These are phyloP conservation scores for Stereum hirsutum DNA, from an alignment of 1,284 basidiomycete genomes.

Conservation along the genomic window DNA sequence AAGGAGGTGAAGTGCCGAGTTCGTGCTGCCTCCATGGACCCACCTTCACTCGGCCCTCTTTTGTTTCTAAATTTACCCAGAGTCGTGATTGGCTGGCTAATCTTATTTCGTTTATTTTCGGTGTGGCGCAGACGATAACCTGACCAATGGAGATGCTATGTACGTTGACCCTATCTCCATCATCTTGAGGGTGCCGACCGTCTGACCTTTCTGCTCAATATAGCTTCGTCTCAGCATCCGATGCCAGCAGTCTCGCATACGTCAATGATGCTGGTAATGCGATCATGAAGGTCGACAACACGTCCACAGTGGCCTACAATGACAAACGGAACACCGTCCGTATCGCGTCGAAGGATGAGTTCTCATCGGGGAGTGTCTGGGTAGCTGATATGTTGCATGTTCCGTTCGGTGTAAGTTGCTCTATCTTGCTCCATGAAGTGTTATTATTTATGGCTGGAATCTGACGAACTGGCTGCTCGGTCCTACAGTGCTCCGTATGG, in stretches of 20 bases:
- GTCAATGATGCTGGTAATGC: slow-evolving; percentile 54
- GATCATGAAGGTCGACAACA: slow-evolving; percentile 69
- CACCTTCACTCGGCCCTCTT: too few relatives aligned
- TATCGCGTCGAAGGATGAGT: slow-evolving; percentile 49
- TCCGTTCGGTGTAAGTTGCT: slow-evolving; percentile 43
- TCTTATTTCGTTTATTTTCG: too few relatives aligned
- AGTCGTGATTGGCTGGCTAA: neutral
- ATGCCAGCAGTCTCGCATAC: slow-evolving; percentile 49
- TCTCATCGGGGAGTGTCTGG: slow-evolving; percentile 57
- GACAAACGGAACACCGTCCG: slow-evolving; percentile 66
- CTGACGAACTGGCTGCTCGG: neutral
- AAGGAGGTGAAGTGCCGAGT: too few relatives aligned
- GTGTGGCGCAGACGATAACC: slow-evolving; percentile 61
- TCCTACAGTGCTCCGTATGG: slow-evolving; percentile 60
- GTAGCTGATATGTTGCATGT: slow-evolving; percentile 60
- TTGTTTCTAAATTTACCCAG: neutral
- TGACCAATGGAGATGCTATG: slow-evolving; percentile 63
- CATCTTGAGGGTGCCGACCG: neutral
- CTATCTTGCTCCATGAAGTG: neutral
- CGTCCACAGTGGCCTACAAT: slow-evolving; percentile 43
- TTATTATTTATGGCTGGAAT: neutral
- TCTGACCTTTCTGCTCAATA: neutral
- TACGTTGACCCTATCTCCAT: slow-evolving; percentile 16
- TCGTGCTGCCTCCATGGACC: too few relatives aligned
- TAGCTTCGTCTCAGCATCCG: slow-evolving; percentile 46